Percentiles rank a stretch among this genome's conserved stretches.
Evolutionary conservation across 1,284 basidiomycete species (phyloP).

Genomic region (Anthracocystis setariae): DNA sequence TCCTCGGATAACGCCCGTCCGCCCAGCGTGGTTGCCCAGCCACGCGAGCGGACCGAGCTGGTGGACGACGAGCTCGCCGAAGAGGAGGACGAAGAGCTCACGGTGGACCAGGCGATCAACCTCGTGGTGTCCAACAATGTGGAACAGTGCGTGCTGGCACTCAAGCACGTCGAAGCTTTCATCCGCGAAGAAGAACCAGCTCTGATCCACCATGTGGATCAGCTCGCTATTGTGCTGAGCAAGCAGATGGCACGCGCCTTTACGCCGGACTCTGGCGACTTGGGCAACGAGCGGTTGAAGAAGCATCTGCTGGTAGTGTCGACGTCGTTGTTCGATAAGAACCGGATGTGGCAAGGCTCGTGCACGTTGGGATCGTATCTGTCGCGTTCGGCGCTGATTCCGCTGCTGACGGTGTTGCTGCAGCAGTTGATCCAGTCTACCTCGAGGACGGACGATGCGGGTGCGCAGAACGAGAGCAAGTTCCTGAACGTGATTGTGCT

Average conservation of each 20-base stretch:
- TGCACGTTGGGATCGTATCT: slow-evolving; percentile 57
- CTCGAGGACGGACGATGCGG: slow-evolving; percentile 60
- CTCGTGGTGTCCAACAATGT: slow-evolving; percentile 83
- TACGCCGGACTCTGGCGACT: slow-evolving; percentile 26
- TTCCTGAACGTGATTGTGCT: slow-evolving; percentile 99
- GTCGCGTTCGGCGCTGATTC: slow-evolving; percentile 47
- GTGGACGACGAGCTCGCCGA: slow-evolving; percentile 39
- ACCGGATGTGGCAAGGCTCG: slow-evolving; percentile 49
- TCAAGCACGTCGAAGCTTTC: slow-evolving; percentile 76
- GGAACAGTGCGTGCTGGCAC: slow-evolving; percentile 84
- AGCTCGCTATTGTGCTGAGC: slow-evolving; percentile 70
- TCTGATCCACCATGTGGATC: slow-evolving; percentile 69
- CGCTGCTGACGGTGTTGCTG: slow-evolving; percentile 79
- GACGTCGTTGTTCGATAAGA: slow-evolving; percentile 54
- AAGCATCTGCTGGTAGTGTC: slow-evolving; percentile 60
- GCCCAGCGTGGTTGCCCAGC: slow-evolving; percentile 3
- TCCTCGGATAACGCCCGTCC: slow-evolving; percentile 11
- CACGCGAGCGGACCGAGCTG: slow-evolving; percentile 20
- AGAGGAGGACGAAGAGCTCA: slow-evolving; percentile 47
- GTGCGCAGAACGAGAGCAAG: slow-evolving; percentile 80
- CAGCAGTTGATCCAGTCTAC: slow-evolving; percentile 84
- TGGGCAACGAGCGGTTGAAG: slow-evolving; percentile 46
- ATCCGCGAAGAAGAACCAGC: slow-evolving; percentile 48
- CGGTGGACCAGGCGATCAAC: slow-evolving; percentile 57
- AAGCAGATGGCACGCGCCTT: slow-evolving; percentile 56